A percentile compares a stretch with the other conserved stretches of the same genome.
These are phyloP conservation scores for Plasmodium gaboni DNA, from an alignment of 169 alveolate genomes.

Conservation along the genomic window DNA sequence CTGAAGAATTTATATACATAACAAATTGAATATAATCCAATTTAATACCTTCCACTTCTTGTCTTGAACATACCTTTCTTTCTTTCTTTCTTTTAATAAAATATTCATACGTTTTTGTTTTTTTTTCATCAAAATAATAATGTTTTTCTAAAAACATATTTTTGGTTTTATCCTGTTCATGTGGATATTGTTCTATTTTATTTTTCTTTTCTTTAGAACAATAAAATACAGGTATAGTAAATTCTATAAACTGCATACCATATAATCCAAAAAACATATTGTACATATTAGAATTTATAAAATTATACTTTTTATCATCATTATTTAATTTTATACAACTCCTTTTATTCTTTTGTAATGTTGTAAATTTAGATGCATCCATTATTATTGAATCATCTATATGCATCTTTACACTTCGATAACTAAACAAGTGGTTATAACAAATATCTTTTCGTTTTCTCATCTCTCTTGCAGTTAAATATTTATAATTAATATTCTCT, in stretches of 20 bases:
- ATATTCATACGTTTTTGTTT: constrained; percentile 12
- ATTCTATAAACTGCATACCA: constrained; percentile 45
- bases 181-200: not conserved
- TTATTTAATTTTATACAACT: constrained; percentile 8
- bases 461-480: constrained; percentile 12
- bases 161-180: not conserved
- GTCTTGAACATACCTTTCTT: not conserved
- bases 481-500: not conserved
- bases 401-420: constrained; percentile 24
- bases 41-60: constrained; percentile 69
- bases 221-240: constrained; percentile 40
- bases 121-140: constrained; percentile 51
- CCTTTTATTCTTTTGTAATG: constrained; percentile 54
- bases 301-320: constrained; percentile 14
- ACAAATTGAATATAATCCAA: constrained; percentile 39
- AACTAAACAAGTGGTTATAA: constrained; percentile 56
- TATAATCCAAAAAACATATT: constrained; percentile 70
- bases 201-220: constrained; percentile 6
- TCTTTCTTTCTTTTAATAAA: constrained; percentile 43
- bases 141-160: constrained; percentile 17
- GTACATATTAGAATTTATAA: constrained; percentile 58
- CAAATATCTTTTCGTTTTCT: constrained; percentile 8
- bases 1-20: constrained; percentile 44
- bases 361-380: constrained; percentile 25
- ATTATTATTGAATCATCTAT: constrained; percentile 37